These are phyloP conservation scores for Saturnispora halmiae DNA, from an alignment of 805 yeast genomes.

Conservation along the genomic window DNA sequence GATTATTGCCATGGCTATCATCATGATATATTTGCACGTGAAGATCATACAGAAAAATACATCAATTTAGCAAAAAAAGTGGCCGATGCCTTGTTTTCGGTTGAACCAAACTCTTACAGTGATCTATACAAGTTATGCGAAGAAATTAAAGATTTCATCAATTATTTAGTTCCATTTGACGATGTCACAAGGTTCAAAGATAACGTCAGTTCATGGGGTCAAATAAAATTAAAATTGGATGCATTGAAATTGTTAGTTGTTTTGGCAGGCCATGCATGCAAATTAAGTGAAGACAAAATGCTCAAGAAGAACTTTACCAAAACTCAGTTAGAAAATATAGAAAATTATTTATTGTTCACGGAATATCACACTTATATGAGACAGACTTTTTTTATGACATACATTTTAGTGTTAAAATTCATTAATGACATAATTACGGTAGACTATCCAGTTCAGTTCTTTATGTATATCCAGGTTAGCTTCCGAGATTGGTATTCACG, in stretches of 20 bases:
- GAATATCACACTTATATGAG: conserved; percentile 4
- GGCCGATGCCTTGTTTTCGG: background rate
- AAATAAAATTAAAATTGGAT: conserved; percentile 8
- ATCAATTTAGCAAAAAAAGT: background rate
- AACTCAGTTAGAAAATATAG: background rate
- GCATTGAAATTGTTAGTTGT: background rate
- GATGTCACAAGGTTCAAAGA: conserved; percentile 1
- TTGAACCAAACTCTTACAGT: background rate
- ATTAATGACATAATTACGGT: background rate
- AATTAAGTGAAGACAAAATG: background rate
- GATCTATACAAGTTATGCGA: background rate
- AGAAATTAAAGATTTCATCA: conserved; percentile 1
- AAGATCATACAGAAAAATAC: background rate
- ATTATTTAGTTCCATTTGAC: background rate
- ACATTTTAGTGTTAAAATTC: conserved; percentile 1
- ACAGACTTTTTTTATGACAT: conserved; percentile 2
- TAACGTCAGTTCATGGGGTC: conserved; percentile 5
- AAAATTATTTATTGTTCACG: background rate
- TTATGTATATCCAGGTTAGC: background rate
- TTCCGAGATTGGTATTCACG: conserved; percentile 1
- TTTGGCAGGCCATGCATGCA: background rate
- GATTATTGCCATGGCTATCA: conserved; percentile 12
- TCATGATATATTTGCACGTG: background rate
- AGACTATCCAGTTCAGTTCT: conserved; percentile 1
- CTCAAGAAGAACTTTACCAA: background rate